Evolutionary conservation across 1,284 basidiomycete species (phyloP).

Genomic region (Cutaneotrichosporon sp.): DNA sequence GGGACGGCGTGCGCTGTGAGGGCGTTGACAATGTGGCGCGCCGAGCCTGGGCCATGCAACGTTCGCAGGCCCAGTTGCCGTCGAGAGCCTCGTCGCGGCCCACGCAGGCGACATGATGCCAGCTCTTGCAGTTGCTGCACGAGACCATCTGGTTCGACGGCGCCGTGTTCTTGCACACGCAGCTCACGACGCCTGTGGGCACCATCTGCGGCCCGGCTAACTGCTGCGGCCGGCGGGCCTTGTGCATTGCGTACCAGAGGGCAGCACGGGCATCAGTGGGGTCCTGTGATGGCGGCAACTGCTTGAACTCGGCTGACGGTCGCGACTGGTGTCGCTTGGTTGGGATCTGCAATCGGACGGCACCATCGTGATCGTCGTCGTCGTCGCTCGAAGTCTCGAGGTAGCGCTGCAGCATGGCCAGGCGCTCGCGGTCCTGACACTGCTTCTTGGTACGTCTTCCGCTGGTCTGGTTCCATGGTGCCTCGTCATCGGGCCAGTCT

Average conservation of each 20-base stretch:
- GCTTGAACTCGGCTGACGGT: slow-evolving; percentile 1
- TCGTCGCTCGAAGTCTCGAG: slow-evolving; percentile 46
- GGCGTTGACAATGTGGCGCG: slow-evolving; percentile 36
- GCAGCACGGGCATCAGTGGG: slow-evolving; percentile 25
- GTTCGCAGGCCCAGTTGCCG: slow-evolving; percentile 42
- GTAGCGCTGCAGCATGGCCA: slow-evolving; percentile 38
- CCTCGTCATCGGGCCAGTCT: slow-evolving; percentile 44
- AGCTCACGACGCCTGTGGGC: slow-evolving; percentile 36
- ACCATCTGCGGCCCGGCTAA: slow-evolving; percentile 12
- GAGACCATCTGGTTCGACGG: slow-evolving; percentile 36
- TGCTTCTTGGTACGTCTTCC: slow-evolving; percentile 30
- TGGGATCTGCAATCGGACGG: slow-evolving; percentile 13
- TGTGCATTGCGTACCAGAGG: slow-evolving; percentile 17
- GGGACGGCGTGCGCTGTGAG: slow-evolving; percentile 15
- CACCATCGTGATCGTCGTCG: slow-evolving; percentile 24
- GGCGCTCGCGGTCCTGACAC: slow-evolving; percentile 39
- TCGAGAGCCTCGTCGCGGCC: slow-evolving; percentile 37
- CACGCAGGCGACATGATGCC: slow-evolving; percentile 46
- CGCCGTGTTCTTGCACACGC: slow-evolving; percentile 35
- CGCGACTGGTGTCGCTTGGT: slow-evolving; percentile 2
- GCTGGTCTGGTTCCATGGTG: slow-evolving; percentile 41
- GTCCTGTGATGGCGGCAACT: slow-evolving; percentile 2
- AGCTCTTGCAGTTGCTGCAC: slow-evolving; percentile 43
- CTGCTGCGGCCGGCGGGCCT: slow-evolving; percentile 5
- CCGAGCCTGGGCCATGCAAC: slow-evolving; percentile 32